Evolutionary conservation across 371 early-diverging fungal genomes (phyloP), one percentile per base, ranked within the genome.

Genomic region (Phascolomyces articulosus): DNA sequence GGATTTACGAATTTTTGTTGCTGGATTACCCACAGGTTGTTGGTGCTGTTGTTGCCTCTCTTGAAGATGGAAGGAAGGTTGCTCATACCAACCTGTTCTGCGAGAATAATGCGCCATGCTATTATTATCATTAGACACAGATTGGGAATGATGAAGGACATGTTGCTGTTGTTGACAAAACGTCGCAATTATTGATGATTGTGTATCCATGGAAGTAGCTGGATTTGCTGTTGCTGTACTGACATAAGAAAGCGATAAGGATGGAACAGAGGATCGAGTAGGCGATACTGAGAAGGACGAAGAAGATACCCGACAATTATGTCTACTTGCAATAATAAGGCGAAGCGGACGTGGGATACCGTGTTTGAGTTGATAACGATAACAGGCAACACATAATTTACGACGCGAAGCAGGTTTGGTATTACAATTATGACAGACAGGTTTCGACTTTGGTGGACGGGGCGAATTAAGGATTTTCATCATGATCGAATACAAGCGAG

Each of bases 401-500:
- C 82, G 82, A 20, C 79, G 68, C 10, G 79, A 78, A 26, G 79
- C 71, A 53, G 77, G 72, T 29, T 82, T 82, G 1, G 71, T 72
- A 34, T 70, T 74, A 55, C 79, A 82, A 28, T 82, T 82, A 47
- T 64, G 58, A 27, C 82, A 82, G 61, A 75, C 74, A 13, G 82
- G 77, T 20, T 82, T 78, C 21, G 60, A 51, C 34, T 82, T 82
- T 6, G 64, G 47, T 0, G 82, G 82, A 3, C 82, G 63, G 9
- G 73, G 75, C 16, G 70, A 63, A 28, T 78, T 71, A 18, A 81
- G 49, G 1, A 81, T 62, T 10, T 72, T 56, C 1, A 78, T 40
- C 13, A 81, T 49, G 21, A 67, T 60, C 1, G 74, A 51, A 57
- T 77, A 81, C 20, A 74, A 47, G 10, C 41, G 10, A 4, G 77